Base-by-base conservation (phyloP, 2,329 filamentous ascomycete genomes). In the Orbilia quercus region DNA sequence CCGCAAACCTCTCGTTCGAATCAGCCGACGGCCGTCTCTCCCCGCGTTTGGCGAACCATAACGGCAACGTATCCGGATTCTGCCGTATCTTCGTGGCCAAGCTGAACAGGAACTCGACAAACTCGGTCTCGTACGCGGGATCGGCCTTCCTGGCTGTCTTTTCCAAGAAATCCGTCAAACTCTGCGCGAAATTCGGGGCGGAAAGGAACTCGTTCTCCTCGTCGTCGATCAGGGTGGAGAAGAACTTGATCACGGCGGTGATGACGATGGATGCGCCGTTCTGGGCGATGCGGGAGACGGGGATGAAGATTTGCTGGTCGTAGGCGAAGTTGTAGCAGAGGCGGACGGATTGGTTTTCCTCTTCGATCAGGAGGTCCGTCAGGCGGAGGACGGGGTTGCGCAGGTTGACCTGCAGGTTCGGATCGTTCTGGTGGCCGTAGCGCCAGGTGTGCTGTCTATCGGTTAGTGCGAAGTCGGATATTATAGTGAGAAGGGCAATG, bases 181-280 rank as follows among this genome's bases (percentile, higher is more conserved):
- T 94, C 67, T 89, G 87, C 1, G 95, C 92, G 80, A 99, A 99
- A 62, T 87, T 85, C 31, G 89, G 87, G 78, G 91, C 96, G 79
- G 96, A 91, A 51, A 97, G 87, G 78, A 98, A 96, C 36, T 92
- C 92, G 79, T 97, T 95, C 82, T 97, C 93, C 81, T 98, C 95
- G 80, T 92, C 95, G 81, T 99, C 95, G 78, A 98, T 91, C 75
- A 99, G 85, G 14, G 92, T 92, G 66, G 91, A 92, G 81, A 97
- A 97, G 79, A 97, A 89, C 42, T 89, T 84, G 38, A 96, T 90
- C 23, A 91, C 90, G 79, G 94, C 91, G 76, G 90, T 89, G 77
- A 98, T 90, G 78, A 97, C 89, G 79, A 88, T 89, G 78, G 96
- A 90, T 80, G 96, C 91, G 80, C 91, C 90, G 31, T 91, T 92